Evolutionary conservation across 257 asterid genomes (phyloP), one percentile per base, ranked within the genome.

Genomic region (Salvia hispanica): DNA sequence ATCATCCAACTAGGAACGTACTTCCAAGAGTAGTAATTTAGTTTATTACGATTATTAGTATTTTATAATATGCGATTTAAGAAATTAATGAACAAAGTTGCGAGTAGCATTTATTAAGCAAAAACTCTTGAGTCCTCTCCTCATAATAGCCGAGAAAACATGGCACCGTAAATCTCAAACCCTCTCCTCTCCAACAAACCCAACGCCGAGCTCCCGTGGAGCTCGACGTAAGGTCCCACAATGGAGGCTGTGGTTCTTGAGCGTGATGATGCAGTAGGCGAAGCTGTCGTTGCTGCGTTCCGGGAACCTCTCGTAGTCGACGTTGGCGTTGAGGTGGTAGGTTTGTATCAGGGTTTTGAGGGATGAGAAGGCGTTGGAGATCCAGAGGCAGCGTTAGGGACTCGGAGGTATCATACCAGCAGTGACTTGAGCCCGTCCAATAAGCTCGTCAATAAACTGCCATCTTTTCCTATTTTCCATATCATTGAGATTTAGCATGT

Each of bases 91-190:
- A 28, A 46, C 46, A 46, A 72, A 21, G 6, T 34, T 6, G 9
- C 39, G 59, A 21, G 15, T 80, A 58, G 85, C 72, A 81, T 77
- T 88, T 50, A n/a, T 79, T 81, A 5, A 88, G 77, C 82, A 88
- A 74, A 60, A 84, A 88, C 5, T 80, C 82, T 66, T 86, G 94
- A 3, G 76, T 77, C 54, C 74, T 76, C 0, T 52, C 81, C 81
- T 88, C 94, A 50, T 82, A 86, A 57, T 81, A 78, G 34, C 96
- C 0, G 94, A 88, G 81, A 69, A 88, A 18, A 88, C 96, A 88
- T 88, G 0, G 76, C 84, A 36, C 96, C 96, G 67, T 74, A 72
- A 6, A 86, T 56, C 34, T 71, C 78, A 69, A 79, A 79, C 8
- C 86, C 94, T 57, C 72, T 65, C 34, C 72, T 72, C 63, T 81